Percentiles rank a stretch among this genome's conserved stretches.
Evolutionary conservation across 495 filamentous ascomycete genomes (phyloP).

Genomic region (Evansstolkia leycettana): DNA sequence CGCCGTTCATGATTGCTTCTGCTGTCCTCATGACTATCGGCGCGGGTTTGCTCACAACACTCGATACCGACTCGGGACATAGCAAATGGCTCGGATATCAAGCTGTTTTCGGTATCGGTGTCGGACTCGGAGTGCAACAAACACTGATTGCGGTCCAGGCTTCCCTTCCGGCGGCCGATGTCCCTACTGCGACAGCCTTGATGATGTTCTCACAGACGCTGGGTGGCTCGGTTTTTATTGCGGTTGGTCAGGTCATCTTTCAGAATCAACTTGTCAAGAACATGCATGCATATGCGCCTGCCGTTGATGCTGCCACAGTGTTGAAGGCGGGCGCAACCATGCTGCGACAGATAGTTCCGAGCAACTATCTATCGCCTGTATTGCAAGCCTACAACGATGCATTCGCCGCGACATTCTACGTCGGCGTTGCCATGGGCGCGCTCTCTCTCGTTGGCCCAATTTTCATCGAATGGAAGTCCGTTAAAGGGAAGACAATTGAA

Average conservation of each 20-base stretch:
- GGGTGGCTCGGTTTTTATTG: conserved; percentile 62
- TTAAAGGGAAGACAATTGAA: conserved; percentile 76
- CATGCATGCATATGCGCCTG: conserved; percentile 37
- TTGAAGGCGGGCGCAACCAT: conserved; percentile 55
- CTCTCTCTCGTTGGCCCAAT: conserved; percentile 48
- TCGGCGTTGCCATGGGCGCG: conserved; percentile 50
- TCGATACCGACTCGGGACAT: conserved; percentile 38
- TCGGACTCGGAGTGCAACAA: conserved; percentile 59
- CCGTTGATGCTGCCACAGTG: conserved; percentile 35
- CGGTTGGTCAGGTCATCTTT: conserved; percentile 68
- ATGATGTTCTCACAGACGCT: conserved; percentile 63
- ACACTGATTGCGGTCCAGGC: conserved; percentile 58
- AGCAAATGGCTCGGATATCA: conserved; percentile 71
- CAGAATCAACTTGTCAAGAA: conserved; percentile 53
- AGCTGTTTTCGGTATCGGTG: conserved; percentile 52
- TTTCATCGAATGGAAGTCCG: conserved; percentile 64
- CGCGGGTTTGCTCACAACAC: conserved; percentile 56
- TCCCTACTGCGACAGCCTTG: conserved; percentile 53
- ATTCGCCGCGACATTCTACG: conserved; percentile 55
- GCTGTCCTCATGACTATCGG: conserved; percentile 52
- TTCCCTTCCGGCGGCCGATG: conserved; percentile 45
- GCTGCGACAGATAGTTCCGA: conserved; percentile 37
- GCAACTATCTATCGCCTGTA: conserved; percentile 38
- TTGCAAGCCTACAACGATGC: conserved; percentile 59
- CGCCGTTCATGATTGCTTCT: conserved; percentile 55